Evolutionary conservation across 2,329 filamentous ascomycete genomes (phyloP), one percentile per base, ranked within the genome.

Genomic region (Leptographium galeiforme): DNA sequence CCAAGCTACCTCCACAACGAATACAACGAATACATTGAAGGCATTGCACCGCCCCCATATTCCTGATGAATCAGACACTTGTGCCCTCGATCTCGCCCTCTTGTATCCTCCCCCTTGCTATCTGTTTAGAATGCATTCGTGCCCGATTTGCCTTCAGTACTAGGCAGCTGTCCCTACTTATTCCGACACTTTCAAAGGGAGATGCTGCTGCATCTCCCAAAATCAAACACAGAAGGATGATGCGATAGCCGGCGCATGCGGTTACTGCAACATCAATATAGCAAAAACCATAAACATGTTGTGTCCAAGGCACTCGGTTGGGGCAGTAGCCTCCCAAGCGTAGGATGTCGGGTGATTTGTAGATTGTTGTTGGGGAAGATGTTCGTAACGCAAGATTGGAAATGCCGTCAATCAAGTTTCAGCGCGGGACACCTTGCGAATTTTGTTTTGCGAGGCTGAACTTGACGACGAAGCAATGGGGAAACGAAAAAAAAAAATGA

Each of bases 301-400:
- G 61, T 68, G 65, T 68, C 66, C 67, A 68, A 69, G 60, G 64
- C 64, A 62, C 66, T 63, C 63, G 59, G 40, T 59, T 55, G 48
- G 62, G 65, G 62, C 63, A 62, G 65, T 66, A 67, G 65, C 66
- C 65, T 61, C 59, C 59, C 63, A 61, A 65, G 65, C 56, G 64
- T 68, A 69, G 66, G 65, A 68, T 68, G 64, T 64, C 61, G 64
- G 59, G 60, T 64, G 60, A 66, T 66, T 60, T 62, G 63, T 66
- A 67, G 61, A 63, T 62, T 67, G 63, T 60, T 66, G 61, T 57
- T 64, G 62, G 56, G 62, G 62, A 63, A 67, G 58, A 67, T 68
- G 66, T 61, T 64, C 55, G 55, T 63, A 64, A 63, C 57, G 64
- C 60, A 55, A 59, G 61, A 62, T 61, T 58, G 60, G 62, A 67